Evolutionary conservation across 2,329 filamentous ascomycete species (phyloP), one percentile per base, ranked within the genome.

Genomic region (Colletotrichum tofieldiae): DNA sequence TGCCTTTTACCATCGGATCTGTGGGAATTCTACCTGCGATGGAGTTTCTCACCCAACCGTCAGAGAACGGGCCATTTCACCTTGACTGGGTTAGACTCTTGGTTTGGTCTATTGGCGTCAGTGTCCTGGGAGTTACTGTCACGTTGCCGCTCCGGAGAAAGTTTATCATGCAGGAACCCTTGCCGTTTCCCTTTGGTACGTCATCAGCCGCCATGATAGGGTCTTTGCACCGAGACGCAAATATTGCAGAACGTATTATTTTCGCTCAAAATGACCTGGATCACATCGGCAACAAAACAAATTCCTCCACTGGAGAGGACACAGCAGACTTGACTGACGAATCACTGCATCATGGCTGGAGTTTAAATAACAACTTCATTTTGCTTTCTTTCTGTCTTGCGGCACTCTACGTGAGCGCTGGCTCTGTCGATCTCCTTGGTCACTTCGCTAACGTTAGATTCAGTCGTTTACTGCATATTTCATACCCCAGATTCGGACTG

Each of bases 71-170:
- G 23, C 59, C 45, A 3, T 62, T 51, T 20, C 59, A 49, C 5
- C 45, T 62, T 39, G 45, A 39, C 29, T 62, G 45, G 59, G 9
- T 14, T 26, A 45, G 32, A n/a, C 59, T 62, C 12, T 29, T 23
- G 8, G 59, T 62, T 49, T 62, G 43, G 59, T 62, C 59, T 23
- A 26, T 62, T 26, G 59, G 59, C 32, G 59, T 62, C 59, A 62
- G 59, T 20, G 32, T 62, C 20, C n/a, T 62, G 32, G 59, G 45
- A 4, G 59, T 62, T 18, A 29, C 59, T 37, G n/a, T 62, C 7
- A 51, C 59, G 14, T 29, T 62, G 8, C 45, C 59, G 23, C 43
- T 62, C 5, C 26, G 59, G 14, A 62, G 14, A 26, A 18, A 29
- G 7, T 62, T 62, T 26, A 43, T 62, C 14, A 32, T 62, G 7